phyloP scores from a whole-genome alignment of 306 rosid genomes.

The Alnus glutinosa region DNA sequence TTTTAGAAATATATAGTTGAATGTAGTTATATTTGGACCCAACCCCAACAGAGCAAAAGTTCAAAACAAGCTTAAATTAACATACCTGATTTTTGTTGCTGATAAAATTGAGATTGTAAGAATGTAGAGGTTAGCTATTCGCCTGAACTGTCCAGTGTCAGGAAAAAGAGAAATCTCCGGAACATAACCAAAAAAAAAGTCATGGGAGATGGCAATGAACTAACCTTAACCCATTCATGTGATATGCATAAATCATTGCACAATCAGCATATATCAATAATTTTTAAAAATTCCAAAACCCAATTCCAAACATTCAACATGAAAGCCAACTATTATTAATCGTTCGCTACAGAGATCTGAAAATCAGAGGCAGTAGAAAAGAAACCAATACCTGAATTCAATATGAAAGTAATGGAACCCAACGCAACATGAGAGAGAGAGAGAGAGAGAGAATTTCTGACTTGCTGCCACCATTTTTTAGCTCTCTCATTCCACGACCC shows the following conservation, averaged over 20 bases:
- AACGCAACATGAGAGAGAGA: too few relatives aligned
- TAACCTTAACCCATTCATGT: slow-evolving; percentile 6
- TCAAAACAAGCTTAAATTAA: slow-evolving; percentile 2
- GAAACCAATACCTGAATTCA: too few relatives aligned
- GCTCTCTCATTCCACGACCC: too few relatives aligned
- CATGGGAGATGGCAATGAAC: slow-evolving; percentile 26
- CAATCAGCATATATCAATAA: slow-evolving; percentile 7
- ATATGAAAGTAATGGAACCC: too few relatives aligned
- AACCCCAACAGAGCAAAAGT: background rate
- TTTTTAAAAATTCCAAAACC: background rate
- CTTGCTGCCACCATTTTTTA: too few relatives aligned
- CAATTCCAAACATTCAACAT: background rate
- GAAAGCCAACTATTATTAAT: background rate
- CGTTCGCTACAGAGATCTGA: too few relatives aligned
- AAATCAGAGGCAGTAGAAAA: too few relatives aligned
- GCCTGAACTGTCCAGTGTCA: slow-evolving; percentile 83
- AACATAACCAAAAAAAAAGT: slow-evolving; percentile 27
- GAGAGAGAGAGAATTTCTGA: too few relatives aligned
- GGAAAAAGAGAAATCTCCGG: slow-evolving; percentile 39
- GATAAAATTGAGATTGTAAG: slow-evolving; percentile 93
- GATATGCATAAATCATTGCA: slow-evolving; percentile 15
- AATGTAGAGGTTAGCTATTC: slow-evolving; percentile 97
- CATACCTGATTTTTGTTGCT: slow-evolving; percentile 87
- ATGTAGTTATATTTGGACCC: background rate
- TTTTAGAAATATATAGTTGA: background rate